Evolutionary conservation across 371 early-diverging fungal species (phyloP), one percentile per base, ranked within the genome.

Genomic region (Mortierella sp.): DNA sequence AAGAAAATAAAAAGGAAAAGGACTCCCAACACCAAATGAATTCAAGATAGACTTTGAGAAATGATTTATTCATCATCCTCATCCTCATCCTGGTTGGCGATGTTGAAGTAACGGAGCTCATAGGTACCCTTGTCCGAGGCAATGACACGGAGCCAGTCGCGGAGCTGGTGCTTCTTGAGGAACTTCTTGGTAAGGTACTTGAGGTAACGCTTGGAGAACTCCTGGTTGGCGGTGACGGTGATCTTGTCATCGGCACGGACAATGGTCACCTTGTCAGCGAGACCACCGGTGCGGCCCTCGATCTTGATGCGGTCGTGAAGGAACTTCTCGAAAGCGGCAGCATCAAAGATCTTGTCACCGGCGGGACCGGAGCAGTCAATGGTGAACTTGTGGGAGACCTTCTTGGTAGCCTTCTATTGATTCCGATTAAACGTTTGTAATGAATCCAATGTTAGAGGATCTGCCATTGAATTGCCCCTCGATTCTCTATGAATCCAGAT

Each of bases 151-250:
- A 99, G 90, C 96, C 96, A 98, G 92, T 99, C 99, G 86, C 97
- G 94, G 88, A 99, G 94, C 87, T 93, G 91, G 94, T 97, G 91
- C 96, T 99, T 97, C 96, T 99, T 99, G 90, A 99, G 92, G 96
- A 97, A 99, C 94, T 97, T 97, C 96, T 99, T 99, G 90, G 98
- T 95, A 65, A 98, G 93, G 94, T 99, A 99, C 95, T 99, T 99
- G 88, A 98, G 87, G 95, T 98, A 98, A 81, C 97, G 95, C 96
- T 99, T 99, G 88, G 98, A 93, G 92, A 97, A 94, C 68, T 90
- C 87, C 83, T 89, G 87, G 85, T 88, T 91, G 86, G 94, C 86
- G 82, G 92, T 90, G 86, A 97, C 91, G 66, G 91, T 90, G 85
- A 95, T 88, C 88, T 92, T 90, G 86, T 92, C 93, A 67, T 84